Conservation (phyloP, 106 monocot species). For the Hemerocallis citrina region DNA sequence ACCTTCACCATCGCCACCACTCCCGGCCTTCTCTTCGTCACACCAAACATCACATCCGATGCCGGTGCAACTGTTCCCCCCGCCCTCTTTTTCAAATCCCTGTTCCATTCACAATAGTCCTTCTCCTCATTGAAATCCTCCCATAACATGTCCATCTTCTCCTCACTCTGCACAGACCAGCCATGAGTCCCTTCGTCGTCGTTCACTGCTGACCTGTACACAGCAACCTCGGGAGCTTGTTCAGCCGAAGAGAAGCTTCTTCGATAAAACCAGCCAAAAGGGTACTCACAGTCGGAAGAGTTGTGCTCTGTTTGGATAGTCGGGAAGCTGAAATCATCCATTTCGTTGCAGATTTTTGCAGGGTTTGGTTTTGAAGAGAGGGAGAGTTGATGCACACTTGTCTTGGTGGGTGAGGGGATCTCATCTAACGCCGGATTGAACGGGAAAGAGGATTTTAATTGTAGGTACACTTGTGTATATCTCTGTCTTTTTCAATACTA, state of each 20-base stretch:
- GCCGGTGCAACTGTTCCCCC: not conserved
- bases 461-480: not conserved
- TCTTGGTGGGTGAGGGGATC: slow-evolving; percentile 6
- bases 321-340: slow-evolving; percentile 54
- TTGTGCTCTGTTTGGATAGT: slow-evolving; percentile 12
- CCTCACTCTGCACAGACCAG: slow-evolving; percentile 15
- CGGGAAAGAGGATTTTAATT: not conserved
- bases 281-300: slow-evolving; percentile 11
- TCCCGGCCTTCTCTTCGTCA: slow-evolving; percentile 15
- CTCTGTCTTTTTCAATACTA: not conserved
- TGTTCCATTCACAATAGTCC: not conserved
- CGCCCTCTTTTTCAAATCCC: not conserved
- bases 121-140: slow-evolving; percentile 51
- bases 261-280: slow-evolving; percentile 4
- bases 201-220: not conserved
- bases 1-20: slow-evolving; percentile 32
- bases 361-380: too few relatives aligned
- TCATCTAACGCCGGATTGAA: slow-evolving; percentile 1
- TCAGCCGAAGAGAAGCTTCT: not conserved
- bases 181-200: not conserved
- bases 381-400: not conserved
- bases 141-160: slow-evolving; percentile 55
- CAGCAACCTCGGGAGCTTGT: not conserved
- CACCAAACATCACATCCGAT: not conserved
- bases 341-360: not conserved